These are phyloP conservation scores for Sclerotinia spermophila DNA, from an alignment of 2,329 filamentous ascomycete species.

Conservation along the genomic window DNA sequence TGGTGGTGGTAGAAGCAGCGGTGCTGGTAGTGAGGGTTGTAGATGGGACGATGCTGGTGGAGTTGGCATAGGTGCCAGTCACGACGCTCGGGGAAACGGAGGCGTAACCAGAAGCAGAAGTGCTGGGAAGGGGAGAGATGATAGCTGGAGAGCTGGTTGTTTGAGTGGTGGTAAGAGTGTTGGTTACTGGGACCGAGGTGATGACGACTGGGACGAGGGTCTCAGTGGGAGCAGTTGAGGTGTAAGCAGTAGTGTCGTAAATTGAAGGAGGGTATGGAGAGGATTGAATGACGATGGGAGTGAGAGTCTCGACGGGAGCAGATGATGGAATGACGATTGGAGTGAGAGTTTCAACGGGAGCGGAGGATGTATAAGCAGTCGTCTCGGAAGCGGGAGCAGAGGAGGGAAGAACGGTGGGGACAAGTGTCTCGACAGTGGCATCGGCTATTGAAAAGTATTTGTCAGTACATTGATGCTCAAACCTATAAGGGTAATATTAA, in stretches of 20 bases:
- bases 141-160: neutral
- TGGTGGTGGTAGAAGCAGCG: too few relatives aligned
- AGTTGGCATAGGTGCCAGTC: neutral
- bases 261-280: neutral
- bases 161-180: neutral
- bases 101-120: neutral
- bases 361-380: neutral
- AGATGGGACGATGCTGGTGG: neutral
- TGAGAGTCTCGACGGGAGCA: neutral
- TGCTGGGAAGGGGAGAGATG: neutral
- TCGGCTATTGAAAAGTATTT: neutral
- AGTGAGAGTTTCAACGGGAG: neutral
- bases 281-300: neutral
- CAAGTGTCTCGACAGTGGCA: neutral
- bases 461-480: neutral
- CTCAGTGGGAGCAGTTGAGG: neutral
- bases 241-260: neutral
- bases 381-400: neutral
- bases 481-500: neutral
- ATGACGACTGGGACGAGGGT: neutral
- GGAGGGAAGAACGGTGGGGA: neutral
- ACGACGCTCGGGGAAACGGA: neutral
- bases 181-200: neutral
- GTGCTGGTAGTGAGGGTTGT: neutral
- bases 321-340: neutral